Conservation (phyloP, 1,284 basidiomycete genomes). For the Rhodotorula sp. region DNA sequence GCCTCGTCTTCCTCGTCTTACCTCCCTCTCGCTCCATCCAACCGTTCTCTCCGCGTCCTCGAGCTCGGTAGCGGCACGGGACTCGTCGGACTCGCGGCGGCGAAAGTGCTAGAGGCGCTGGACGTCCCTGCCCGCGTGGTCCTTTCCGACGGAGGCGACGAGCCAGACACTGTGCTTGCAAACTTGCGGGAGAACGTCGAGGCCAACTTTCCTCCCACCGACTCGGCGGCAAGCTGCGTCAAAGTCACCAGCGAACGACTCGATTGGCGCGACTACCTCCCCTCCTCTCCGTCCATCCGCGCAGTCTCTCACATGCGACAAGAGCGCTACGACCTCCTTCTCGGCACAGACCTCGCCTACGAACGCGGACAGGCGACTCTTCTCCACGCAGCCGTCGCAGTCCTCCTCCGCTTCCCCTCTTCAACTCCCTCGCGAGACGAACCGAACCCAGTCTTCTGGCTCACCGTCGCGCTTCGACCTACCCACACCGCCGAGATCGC, state of each 20-base stretch:
- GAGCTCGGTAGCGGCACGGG: slow-evolving; percentile 39
- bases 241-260: slow-evolving; percentile 56
- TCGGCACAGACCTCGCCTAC: slow-evolving; percentile 75
- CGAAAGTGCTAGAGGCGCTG: not conserved
- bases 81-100: slow-evolving; percentile 29
- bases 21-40: not conserved
- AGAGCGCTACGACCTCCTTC: slow-evolving; percentile 62
- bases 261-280: slow-evolving; percentile 66
- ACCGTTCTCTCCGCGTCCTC: slow-evolving; percentile 2
- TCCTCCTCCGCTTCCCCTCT: slow-evolving; percentile 57
- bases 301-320: not conserved
- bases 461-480: slow-evolving; percentile 68
- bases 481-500: slow-evolving; percentile 64
- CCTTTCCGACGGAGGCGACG: slow-evolving; percentile 67
- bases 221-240: slow-evolving; percentile 21
- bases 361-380: slow-evolving; percentile 65
- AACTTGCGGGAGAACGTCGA: slow-evolving; percentile 70
- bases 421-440: slow-evolving; percentile 57
- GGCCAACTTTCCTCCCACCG: slow-evolving; percentile 54
- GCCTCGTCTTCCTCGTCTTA: slow-evolving; percentile 1
- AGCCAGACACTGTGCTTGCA: slow-evolving; percentile 57
- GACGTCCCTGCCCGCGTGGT: not conserved
- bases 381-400: slow-evolving; percentile 62
- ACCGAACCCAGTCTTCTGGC: slow-evolving; percentile 57
- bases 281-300: not conserved